Percentiles rank a stretch among this genome's conserved stretches.
Evolutionary conservation across 495 filamentous ascomycete species (phyloP).

Genomic region (Apiosordaria backusii): DNA sequence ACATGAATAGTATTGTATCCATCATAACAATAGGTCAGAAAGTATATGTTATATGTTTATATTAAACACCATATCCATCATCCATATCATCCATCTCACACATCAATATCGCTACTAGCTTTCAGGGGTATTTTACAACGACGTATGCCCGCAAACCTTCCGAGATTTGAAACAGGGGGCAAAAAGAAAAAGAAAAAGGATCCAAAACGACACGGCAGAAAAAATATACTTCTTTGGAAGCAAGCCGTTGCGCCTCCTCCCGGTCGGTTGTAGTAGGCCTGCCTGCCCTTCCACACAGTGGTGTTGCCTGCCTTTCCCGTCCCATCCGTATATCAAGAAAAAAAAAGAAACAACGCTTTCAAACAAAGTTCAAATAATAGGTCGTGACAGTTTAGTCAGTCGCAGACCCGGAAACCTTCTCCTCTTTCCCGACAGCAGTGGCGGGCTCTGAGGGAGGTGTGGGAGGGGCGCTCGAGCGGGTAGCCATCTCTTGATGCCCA

Average conservation of each 20-base stretch:
- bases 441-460: slow-evolving; percentile 16
- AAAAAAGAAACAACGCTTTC: not conserved
- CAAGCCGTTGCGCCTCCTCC: not conserved
- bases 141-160: slow-evolving; percentile 20
- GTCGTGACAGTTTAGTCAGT: not conserved
- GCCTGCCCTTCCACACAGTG: not conserved
- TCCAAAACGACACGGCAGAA: slow-evolving; percentile 2
- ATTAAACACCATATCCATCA: slow-evolving; percentile 5
- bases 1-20: too few species aligned
- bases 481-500: slow-evolving; percentile 52
- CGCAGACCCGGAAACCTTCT: slow-evolving; percentile 1
- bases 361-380: not conserved
- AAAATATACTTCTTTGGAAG: slow-evolving; percentile 1
- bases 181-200: slow-evolving; percentile 1
- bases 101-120: slow-evolving; percentile 14
- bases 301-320: not conserved
- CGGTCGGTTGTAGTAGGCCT: not conserved
- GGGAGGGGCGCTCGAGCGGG: slow-evolving; percentile 15
- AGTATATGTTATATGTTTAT: not conserved
- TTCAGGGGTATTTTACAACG: slow-evolving; percentile 35
- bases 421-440: not conserved
- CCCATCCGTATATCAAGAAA: not conserved
- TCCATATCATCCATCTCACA: slow-evolving; percentile 1
- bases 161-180: not conserved
- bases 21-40: too few species aligned